These are phyloP conservation scores for Penicillium canariense DNA, from an alignment of 495 filamentous ascomycete species.

Conservation along the genomic window DNA sequence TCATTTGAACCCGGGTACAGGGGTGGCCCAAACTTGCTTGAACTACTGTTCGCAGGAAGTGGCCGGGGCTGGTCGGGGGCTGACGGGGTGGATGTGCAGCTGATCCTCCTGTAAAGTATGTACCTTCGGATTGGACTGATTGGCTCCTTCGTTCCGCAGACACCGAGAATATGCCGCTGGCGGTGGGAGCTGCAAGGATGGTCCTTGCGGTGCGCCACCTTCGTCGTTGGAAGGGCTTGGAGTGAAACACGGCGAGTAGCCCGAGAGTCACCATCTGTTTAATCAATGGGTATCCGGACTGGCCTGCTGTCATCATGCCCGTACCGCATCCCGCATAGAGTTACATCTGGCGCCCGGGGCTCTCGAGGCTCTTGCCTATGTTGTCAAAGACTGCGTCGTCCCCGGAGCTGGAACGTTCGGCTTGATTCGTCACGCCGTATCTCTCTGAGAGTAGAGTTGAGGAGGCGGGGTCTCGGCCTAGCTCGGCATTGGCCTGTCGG, in stretches of 20 bases:
- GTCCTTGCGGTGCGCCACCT: neutral
- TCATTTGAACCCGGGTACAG: neutral
- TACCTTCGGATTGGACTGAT: no score
- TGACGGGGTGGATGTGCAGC: neutral
- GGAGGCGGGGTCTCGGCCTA: neutral
- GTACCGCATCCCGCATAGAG: neutral
- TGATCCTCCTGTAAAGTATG: no score
- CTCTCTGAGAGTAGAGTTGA: no score
- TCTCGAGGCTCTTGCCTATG: neutral
- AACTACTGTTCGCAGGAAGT: conserved; percentile 23
- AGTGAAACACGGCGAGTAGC: neutral
- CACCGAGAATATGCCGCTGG: neutral
- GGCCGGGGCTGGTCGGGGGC: neutral
- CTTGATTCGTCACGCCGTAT: neutral
- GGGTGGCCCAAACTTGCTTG: conserved; percentile 21
- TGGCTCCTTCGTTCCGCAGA: neutral
- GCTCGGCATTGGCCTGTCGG: neutral
- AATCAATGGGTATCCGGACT: neutral
- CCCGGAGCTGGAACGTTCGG: neutral
- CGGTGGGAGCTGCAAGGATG: conserved; percentile 9
- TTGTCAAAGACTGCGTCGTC: neutral
- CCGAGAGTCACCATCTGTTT: neutral
- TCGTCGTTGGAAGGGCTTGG: neutral
- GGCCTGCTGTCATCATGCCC: conserved; percentile 5
- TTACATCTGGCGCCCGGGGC: neutral